phyloP scores from a whole-genome alignment of 768 basidiomycete genomes.

The Tricholoma bakamatsutake region DNA sequence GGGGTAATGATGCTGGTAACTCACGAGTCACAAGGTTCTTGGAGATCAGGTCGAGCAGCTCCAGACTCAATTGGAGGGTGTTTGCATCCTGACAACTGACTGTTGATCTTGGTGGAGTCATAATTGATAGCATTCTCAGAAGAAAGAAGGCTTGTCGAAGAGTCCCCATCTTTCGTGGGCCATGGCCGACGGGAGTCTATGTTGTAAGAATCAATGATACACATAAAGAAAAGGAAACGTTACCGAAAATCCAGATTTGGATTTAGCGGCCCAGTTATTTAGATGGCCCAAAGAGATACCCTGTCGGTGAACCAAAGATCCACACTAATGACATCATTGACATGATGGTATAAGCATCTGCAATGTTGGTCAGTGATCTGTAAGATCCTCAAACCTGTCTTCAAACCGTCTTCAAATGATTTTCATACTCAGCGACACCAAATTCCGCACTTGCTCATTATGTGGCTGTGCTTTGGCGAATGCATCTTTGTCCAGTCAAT shows the following conservation, averaged over 20 bases:
- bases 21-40: conserved; percentile 1
- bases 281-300: conserved; percentile 11
- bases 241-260: conserved; percentile 18
- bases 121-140: conserved; percentile 3
- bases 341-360: conserved; percentile 22
- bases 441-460: too few relatives aligned
- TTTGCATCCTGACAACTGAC: background rate
- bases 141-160: conserved; percentile 13
- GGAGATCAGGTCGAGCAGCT: conserved; percentile 4
- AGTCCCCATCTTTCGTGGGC: conserved; percentile 8
- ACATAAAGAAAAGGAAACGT: too few relatives aligned
- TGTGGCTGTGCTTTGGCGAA: too few relatives aligned
- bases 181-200: conserved; percentile 27
- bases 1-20: conserved; percentile 10
- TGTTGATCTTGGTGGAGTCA: background rate
- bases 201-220: background rate
- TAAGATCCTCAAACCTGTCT: too few relatives aligned
- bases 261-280: background rate
- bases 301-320: conserved; percentile 20
- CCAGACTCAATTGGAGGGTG: conserved; percentile 2
- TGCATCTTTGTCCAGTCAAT: too few relatives aligned
- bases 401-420: too few relatives aligned
- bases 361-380: conserved; percentile 26
- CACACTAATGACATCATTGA: conserved; percentile 24
- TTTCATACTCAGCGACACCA: too few relatives aligned